Conservation (phyloP, 164 flowering plant species). For the Paratinospora sagittata region DNA sequence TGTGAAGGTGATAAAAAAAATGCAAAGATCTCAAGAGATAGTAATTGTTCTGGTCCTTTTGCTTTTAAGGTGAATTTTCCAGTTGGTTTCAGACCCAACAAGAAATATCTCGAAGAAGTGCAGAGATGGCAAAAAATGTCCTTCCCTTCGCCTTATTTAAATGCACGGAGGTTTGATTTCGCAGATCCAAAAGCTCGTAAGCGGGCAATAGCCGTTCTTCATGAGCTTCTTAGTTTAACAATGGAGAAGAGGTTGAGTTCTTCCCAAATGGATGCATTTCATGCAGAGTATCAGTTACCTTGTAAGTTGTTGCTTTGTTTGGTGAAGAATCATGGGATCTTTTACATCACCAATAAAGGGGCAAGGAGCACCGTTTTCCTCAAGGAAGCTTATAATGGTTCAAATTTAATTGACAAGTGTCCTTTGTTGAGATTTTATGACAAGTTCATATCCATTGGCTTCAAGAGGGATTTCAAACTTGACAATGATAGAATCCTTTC, state of each 20-base stretch:
- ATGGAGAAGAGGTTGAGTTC: constrained; percentile 86
- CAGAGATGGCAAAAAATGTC: constrained; percentile 85
- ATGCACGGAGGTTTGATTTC: constrained; percentile 65
- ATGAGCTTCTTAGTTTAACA: constrained; percentile 84
- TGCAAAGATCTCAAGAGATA: constrained; percentile 54
- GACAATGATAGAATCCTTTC: neutral
- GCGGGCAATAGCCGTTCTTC: constrained; percentile 84
- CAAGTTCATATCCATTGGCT: constrained; percentile 59
- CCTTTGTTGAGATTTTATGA: constrained; percentile 59
- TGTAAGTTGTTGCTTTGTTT: constrained; percentile 20
- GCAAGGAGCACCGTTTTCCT: constrained; percentile 72
- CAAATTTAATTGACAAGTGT: constrained; percentile 60
- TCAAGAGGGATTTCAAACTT: constrained; percentile 37
- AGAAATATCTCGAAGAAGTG: constrained; percentile 58
- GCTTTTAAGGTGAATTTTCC: constrained; percentile 62
- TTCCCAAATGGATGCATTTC: constrained; percentile 74
- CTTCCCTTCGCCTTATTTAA: constrained; percentile 94
- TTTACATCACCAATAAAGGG: constrained; percentile 90
- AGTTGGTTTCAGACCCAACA: constrained; percentile 72
- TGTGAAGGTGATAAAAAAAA: constrained; percentile 15
- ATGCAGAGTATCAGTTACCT: constrained; percentile 64
- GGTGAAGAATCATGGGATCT: constrained; percentile 83
- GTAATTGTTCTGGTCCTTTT: constrained; percentile 62
- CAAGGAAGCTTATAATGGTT: constrained; percentile 20
- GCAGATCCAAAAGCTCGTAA: constrained; percentile 72